phyloP scores from a whole-genome alignment of 2,329 filamentous ascomycete genomes.

The Periconia sp. region DNA sequence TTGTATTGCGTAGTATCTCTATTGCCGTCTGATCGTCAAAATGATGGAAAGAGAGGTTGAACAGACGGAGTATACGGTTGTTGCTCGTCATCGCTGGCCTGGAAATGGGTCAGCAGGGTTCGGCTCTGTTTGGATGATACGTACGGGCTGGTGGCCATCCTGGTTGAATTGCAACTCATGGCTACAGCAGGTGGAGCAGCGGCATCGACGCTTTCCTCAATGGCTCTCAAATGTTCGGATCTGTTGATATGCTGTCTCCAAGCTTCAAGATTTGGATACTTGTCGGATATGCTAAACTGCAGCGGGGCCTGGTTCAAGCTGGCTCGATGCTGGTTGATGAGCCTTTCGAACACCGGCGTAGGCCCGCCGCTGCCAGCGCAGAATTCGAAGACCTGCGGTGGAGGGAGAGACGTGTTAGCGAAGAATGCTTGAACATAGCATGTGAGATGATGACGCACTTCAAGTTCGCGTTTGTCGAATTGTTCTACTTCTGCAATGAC shows the following conservation, averaged over 20 bases:
- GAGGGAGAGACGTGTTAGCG: no score
- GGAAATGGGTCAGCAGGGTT: background rate
- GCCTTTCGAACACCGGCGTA: conserved; percentile 54
- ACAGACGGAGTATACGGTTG: conserved; percentile 64
- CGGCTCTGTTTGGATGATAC: background rate
- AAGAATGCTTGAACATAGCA: no score
- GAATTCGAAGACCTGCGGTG: conserved; percentile 66
- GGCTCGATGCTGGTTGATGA: conserved; percentile 30
- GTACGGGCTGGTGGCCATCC: background rate
- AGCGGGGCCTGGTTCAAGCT: conserved; percentile 23
- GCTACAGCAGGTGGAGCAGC: conserved; percentile 53
- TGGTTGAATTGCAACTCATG: conserved; percentile 15
- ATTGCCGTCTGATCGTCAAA: conserved; percentile 66
- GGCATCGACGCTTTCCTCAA: conserved; percentile 66
- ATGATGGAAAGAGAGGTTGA: conserved; percentile 76
- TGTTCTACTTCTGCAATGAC: conserved; percentile 11
- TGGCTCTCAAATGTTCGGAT: conserved; percentile 58
- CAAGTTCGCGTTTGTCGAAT: conserved; percentile 51
- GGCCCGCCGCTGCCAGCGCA: conserved; percentile 75
- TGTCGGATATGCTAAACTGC: conserved; percentile 44
- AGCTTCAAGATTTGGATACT: conserved; percentile 42
- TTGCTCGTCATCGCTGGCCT: background rate
- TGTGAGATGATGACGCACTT: conserved; percentile 16
- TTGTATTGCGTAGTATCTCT: conserved; percentile 64
- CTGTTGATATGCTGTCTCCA: conserved; percentile 22